Base-by-base conservation (phyloP, 768 basidiomycete species). In the Collybiopsis confluens region DNA sequence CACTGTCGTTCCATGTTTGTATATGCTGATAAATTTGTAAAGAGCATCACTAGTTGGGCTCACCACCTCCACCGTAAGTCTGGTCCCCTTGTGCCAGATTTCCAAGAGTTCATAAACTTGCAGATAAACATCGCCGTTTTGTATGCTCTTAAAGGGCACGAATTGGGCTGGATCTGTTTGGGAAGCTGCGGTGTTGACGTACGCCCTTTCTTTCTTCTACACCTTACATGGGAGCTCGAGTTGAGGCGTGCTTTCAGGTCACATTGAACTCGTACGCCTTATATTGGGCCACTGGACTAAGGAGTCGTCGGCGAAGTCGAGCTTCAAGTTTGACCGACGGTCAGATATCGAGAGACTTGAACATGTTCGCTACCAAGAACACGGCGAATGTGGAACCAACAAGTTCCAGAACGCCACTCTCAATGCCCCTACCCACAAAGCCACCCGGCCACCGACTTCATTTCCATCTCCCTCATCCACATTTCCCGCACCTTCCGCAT, bases 101-200 rank as follows among this genome's bases (percentile, higher is more conserved):
- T n/a, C 30, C 28, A 45, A 6, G n/a, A 23, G 27, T 46, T 26
- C n/a, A 20, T 27, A 26, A n/a, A 16, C 23, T 33, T 33, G 30
- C 23, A 52, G 52, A 54, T 63, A 51, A 75, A 75, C 59, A 69
- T 75, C 26, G 52, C 61, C 26, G 56, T 73, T 13, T 61, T 76
- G 18, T 67, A 66, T 11, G 37, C 63, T n/a, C 54, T 69, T 57
- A 61, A 73, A 51, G 73, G 73, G 15, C 50, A 63, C 40, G 64
- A 74, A 54, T 60, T 70, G 16, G 67, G 63, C 2, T 71, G 67
- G 68, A 63, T 74, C 38, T 73, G 70, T 55, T 61, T 73, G 2
- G 67, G 62, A 7, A 61, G 61, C 54, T 75, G 73, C 58, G 68
- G 68, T 16, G 60, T 65, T n/a, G 73, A 75, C 52, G 71, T 71